Conservation (phyloP, 1,284 basidiomycete genomes). For the Puccinia sorghi region DNA sequence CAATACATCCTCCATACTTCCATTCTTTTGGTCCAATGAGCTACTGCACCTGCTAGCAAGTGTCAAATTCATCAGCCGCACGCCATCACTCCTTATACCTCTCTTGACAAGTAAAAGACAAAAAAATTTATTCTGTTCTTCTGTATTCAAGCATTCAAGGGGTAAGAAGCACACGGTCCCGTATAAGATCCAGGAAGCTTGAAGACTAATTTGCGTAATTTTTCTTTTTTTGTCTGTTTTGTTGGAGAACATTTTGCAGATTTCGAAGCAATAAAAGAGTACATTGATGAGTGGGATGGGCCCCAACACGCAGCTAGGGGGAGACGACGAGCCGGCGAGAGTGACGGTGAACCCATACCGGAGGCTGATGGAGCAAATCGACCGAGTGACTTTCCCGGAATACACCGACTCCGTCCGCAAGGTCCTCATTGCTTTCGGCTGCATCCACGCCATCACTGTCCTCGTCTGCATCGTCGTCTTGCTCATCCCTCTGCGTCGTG, state of each 20-base stretch:
- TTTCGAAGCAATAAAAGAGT: background rate
- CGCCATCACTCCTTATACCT: background rate
- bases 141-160: background rate
- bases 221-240: too few species aligned
- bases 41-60: background rate
- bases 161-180: constrained; percentile 1
- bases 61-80: constrained; percentile 6
- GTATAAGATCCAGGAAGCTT: background rate
- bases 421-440: constrained; percentile 24
- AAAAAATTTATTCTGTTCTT: too few species aligned
- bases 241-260: background rate
- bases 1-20: too few species aligned
- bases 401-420: constrained; percentile 21
- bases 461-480: constrained; percentile 28
- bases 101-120: background rate
- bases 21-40: background rate
- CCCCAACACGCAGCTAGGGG: background rate
- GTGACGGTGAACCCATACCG: constrained; percentile 2
- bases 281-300: constrained; percentile 2
- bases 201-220: too few species aligned
- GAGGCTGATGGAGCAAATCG: constrained; percentile 15
- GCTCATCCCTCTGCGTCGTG: constrained; percentile 19
- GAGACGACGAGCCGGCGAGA: background rate
- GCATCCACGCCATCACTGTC: constrained; percentile 20
- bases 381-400: constrained; percentile 33